phyloP scores from a whole-genome alignment of 2,329 filamentous ascomycete species.

The Dothistroma pini region DNA sequence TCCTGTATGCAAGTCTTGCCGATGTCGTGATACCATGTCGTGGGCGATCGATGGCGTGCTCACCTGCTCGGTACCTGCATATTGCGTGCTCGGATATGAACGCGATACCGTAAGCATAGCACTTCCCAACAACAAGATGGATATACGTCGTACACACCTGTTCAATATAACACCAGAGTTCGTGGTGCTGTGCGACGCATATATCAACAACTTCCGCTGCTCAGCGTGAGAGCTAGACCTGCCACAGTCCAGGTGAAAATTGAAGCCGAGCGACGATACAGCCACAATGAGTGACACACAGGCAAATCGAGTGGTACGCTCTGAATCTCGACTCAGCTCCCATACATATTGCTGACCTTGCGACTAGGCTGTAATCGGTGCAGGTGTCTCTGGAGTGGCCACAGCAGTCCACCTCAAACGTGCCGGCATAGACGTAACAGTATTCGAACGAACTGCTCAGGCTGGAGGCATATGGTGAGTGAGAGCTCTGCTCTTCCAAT shows the following conservation, averaged over 20 bases:
- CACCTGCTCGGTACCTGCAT: neutral
- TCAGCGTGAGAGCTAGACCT: neutral
- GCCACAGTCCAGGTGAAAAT: neutral
- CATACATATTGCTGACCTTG: neutral
- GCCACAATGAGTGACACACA: neutral
- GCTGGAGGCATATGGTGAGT: conserved; percentile 56
- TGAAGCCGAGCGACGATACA: neutral
- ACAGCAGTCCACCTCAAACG: conserved; percentile 47
- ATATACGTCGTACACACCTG: neutral
- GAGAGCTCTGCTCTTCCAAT: neutral
- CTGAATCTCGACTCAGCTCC: too few species aligned
- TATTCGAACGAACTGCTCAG: conserved; percentile 52
- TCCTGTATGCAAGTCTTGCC: neutral
- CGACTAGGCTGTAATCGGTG: conserved; percentile 46
- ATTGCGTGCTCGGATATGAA: neutral
- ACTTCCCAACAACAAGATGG: neutral
- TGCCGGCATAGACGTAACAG: conserved; percentile 47
- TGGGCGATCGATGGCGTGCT: neutral
- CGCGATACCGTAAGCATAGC: neutral
- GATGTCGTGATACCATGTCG: neutral
- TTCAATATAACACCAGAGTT: neutral
- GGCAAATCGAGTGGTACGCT: neutral
- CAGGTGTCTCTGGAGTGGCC: conserved; percentile 51
- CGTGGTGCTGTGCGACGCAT: neutral
- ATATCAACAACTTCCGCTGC: neutral